Base-by-base conservation (phyloP, 2,329 filamentous ascomycete genomes). In the Hymenoscyphus repandus region DNA sequence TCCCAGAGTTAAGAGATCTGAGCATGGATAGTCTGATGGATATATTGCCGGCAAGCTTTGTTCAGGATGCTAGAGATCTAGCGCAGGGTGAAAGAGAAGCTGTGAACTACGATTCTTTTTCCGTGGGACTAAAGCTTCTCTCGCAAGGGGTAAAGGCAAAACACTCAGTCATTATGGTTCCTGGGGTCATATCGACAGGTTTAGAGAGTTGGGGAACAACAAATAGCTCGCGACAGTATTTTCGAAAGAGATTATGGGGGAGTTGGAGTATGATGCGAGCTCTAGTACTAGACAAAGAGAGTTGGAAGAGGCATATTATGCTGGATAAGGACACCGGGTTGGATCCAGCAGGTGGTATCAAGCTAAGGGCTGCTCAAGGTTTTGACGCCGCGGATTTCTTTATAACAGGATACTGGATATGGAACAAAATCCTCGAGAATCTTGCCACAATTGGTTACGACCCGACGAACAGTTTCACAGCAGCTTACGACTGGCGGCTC, bases 201-300 rank as follows among this genome's bases (percentile, higher is more conserved):
- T 78, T 99, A 20, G 93, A 99, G 70, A 96, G 90, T 43, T 99
- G 93, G 93, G 90, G 92, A 3, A 97, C 93, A 0, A 83, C 87
- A 45, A 88, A 91, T 64, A 74, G 77, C 38, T 96, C 91, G 6
- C 80, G 90, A 33, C 87, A 86, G 52, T 99, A 97, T 70, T 99
- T 99, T 69, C 79, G 93, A 56, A 96, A 95, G 72, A 78, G 93
- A 48, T 72, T 99, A 45, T 99, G 93, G 93, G 93, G 93, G 4
- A 96, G 90, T 60, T 99, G 95, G 93, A 95, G 82, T 57, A 99
- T 99, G 93, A 96, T 99, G 90, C 81, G 86, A 45, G 92, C 93
- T 0, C 72, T 99, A 58, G 89, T 99, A 1, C 71, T 95, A 63
- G 93, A 97, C 68, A 96, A 97, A 70, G 85, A 95, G 27, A 78